phyloP scores from a whole-genome alignment of 1,284 basidiomycete species.

The Marasmius tenuissimus region DNA sequence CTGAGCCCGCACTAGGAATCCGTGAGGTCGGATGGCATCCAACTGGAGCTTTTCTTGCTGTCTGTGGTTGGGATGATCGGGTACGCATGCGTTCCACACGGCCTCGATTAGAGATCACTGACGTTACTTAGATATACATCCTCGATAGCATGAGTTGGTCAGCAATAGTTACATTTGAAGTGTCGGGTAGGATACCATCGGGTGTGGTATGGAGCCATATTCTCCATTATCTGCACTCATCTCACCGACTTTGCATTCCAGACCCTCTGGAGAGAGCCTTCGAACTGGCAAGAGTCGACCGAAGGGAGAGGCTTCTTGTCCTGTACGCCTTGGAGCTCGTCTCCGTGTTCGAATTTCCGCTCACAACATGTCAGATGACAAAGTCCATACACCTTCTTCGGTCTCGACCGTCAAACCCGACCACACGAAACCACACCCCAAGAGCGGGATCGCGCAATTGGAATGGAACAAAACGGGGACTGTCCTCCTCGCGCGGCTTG shows the following conservation, averaged over 20 bases:
- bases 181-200: constrained; percentile 53
- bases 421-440: constrained; percentile 58
- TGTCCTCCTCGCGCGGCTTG: constrained; percentile 71
- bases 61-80: constrained; percentile 86
- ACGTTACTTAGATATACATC: constrained; percentile 60
- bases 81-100: constrained; percentile 33
- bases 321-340: constrained; percentile 45
- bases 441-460: constrained; percentile 65
- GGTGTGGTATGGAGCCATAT: constrained; percentile 49
- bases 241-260: constrained; percentile 26
- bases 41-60: constrained; percentile 71
- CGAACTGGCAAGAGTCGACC: constrained; percentile 77
- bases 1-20: constrained; percentile 81
- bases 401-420: constrained; percentile 51
- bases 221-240: background rate
- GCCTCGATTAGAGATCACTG: constrained; percentile 6
- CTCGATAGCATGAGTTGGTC: constrained; percentile 81
- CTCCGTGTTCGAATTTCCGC: background rate
- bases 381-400: constrained; percentile 55
- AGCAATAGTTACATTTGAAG: constrained; percentile 62
- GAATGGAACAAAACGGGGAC: constrained; percentile 79
- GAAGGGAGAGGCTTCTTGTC: constrained; percentile 80
- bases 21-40: constrained; percentile 81
- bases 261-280: constrained; percentile 81
- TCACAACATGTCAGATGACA: constrained; percentile 54